phyloP scores from a whole-genome alignment of 2,329 filamentous ascomycete genomes.

The Phaeoacremonium minimum region DNA sequence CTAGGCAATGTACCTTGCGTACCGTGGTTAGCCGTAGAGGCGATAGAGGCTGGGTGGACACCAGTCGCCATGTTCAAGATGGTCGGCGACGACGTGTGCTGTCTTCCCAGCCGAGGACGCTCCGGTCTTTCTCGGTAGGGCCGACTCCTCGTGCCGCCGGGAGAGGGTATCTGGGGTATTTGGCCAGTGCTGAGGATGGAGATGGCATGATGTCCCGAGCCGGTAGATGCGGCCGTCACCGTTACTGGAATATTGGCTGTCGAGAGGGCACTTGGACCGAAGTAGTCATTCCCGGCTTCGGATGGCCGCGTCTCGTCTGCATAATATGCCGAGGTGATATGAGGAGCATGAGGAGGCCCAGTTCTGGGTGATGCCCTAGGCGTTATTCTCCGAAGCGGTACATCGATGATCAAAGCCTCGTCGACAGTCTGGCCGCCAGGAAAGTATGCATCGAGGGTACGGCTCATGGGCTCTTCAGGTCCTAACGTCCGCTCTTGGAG shows the following conservation, averaged over 20 bases:
- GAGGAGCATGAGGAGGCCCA: slow-evolving; percentile 36
- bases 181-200: slow-evolving; percentile 78
- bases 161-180: slow-evolving; percentile 75
- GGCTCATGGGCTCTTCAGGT: slow-evolving; percentile 79
- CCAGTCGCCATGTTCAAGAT: slow-evolving; percentile 54
- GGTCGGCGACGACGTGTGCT: slow-evolving; percentile 80
- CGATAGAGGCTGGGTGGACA: slow-evolving; percentile 30
- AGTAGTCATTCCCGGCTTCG: slow-evolving; percentile 76
- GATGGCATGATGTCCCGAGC: slow-evolving; percentile 46
- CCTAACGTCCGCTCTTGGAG: slow-evolving; percentile 65
- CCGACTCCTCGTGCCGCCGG: slow-evolving; percentile 59
- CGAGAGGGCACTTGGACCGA: slow-evolving; percentile 57
- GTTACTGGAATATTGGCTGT: slow-evolving; percentile 34
- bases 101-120: slow-evolving; percentile 59
- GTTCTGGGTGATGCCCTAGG: slow-evolving; percentile 74
- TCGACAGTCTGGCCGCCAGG: slow-evolving; percentile 83
- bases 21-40: slow-evolving; percentile 25
- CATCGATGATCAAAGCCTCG: slow-evolving; percentile 88
- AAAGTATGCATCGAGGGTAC: slow-evolving; percentile 76
- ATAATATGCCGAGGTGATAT: slow-evolving; percentile 45
- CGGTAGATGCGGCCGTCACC: slow-evolving; percentile 29
- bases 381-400: slow-evolving; percentile 69
- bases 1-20: slow-evolving; percentile 32
- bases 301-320: slow-evolving; percentile 61
- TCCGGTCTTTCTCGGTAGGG: slow-evolving; percentile 52